Conservation (phyloP, 306 rosid genomes). For the Castanospermum australe region DNA sequence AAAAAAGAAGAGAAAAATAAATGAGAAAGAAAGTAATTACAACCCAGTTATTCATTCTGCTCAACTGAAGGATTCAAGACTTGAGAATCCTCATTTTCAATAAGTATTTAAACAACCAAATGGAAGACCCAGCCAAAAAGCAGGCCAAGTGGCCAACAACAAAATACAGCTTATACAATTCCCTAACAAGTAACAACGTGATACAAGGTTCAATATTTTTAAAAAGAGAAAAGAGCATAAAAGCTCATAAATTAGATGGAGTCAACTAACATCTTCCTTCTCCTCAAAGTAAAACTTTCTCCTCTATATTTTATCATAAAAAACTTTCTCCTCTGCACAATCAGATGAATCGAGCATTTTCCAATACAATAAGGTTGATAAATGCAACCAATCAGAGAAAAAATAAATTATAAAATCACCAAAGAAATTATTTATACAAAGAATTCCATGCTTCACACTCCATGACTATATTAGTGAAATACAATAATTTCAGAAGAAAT, state of each 20-base stretch:
- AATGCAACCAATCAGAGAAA: constrained; percentile 8
- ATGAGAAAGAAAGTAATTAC: not conserved
- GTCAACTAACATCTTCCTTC: not conserved
- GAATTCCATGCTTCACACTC: not conserved
- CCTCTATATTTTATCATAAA: not conserved
- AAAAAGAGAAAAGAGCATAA: not conserved
- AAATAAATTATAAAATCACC: not conserved
- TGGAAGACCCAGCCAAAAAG: not conserved
- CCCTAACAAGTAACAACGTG: constrained; percentile 10
- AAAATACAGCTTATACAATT: no score
- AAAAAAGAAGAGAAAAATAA: not conserved
- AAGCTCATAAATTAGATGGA: not conserved
- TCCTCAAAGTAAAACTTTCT: not conserved
- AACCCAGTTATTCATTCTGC: constrained; percentile 15
- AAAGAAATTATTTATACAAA: not conserved
- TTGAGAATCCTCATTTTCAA: not conserved
- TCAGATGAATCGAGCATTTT: not conserved
- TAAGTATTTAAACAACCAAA: constrained; percentile 4
- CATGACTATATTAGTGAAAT: not conserved
- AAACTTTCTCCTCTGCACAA: constrained; percentile 6
- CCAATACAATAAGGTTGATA: not conserved
- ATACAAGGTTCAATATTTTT: not conserved
- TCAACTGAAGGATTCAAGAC: not conserved
- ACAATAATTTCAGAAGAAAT: constrained; percentile 1
- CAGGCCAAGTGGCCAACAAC: not conserved